phyloP scores from a whole-genome alignment of 352 stramenopile species.

The Phytophthora fragariaefolia region DNA sequence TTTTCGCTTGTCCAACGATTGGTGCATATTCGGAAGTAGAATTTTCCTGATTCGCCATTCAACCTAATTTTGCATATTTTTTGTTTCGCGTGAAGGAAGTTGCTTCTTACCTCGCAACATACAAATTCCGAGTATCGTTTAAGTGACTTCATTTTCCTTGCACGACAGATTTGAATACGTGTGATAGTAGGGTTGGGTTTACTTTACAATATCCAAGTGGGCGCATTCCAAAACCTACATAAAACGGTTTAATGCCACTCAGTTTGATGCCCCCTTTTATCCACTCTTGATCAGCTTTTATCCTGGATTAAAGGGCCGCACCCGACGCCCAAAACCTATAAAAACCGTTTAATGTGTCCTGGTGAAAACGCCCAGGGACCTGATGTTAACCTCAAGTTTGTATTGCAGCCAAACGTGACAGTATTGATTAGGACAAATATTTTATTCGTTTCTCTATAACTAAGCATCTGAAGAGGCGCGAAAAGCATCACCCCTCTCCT shows the following conservation, averaged over 20 bases:
- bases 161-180: no score
- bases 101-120: no score
- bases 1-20: no score
- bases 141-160: no score
- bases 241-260: not conserved
- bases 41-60: no score
- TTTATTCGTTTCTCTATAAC: not conserved
- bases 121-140: no score
- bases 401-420: not conserved
- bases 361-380: not conserved
- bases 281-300: not conserved
- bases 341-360: not conserved
- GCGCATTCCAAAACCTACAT: not conserved
- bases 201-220: not conserved
- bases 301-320: not conserved
- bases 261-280: slow-evolving; percentile 4
- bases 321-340: not conserved
- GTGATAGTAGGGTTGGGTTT: no score
- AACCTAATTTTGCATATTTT: no score
- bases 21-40: no score
- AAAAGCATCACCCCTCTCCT: no score
- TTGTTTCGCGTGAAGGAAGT: no score
- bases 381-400: no score
- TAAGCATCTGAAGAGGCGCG: not conserved
- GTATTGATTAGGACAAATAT: not conserved